These are phyloP conservation scores for Diaporthe batatas DNA, from an alignment of 2,329 filamentous ascomycete genomes.

Conservation along the genomic window DNA sequence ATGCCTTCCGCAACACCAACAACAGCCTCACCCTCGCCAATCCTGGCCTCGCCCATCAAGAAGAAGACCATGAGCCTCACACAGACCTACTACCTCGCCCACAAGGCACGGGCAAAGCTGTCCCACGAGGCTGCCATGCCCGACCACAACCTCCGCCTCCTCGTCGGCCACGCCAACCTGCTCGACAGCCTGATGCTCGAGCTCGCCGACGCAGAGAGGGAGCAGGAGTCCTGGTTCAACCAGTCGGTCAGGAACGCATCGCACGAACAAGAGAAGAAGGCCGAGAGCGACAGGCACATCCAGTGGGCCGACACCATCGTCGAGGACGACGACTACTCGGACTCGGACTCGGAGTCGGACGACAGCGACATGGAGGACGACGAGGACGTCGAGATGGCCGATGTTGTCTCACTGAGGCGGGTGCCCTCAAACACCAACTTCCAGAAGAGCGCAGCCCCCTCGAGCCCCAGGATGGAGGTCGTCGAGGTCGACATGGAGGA, in stretches of 20 bases:
- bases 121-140: constrained; percentile 88
- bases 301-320: constrained; percentile 88
- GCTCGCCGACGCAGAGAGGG: constrained; percentile 91
- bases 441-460: constrained; percentile 47
- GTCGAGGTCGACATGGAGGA: constrained; percentile 57
- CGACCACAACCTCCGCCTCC: constrained; percentile 93
- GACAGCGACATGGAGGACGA: constrained; percentile 65
- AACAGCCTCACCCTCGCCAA: constrained; percentile 42
- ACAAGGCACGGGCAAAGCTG: constrained; percentile 97
- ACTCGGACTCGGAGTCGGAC: constrained; percentile 63
- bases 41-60: constrained; percentile 59
- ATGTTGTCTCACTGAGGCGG: constrained; percentile 61
- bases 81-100: constrained; percentile 98
- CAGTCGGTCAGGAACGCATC: constrained; percentile 84
- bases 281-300: constrained; percentile 78
- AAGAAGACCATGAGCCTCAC: constrained; percentile 97
- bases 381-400: constrained; percentile 70
- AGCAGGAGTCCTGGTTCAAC: constrained; percentile 99
- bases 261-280: constrained; percentile 49
- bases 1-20: constrained; percentile 52
- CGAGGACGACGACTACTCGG: constrained; percentile 76
- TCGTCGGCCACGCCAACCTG: constrained; percentile 98
- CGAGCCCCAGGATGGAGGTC: constrained; percentile 54
- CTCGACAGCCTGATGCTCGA: constrained; percentile 93
- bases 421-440: constrained; percentile 55